Evolutionary conservation across 306 rosid species (phyloP).

Genomic region (Vicia villosa): DNA sequence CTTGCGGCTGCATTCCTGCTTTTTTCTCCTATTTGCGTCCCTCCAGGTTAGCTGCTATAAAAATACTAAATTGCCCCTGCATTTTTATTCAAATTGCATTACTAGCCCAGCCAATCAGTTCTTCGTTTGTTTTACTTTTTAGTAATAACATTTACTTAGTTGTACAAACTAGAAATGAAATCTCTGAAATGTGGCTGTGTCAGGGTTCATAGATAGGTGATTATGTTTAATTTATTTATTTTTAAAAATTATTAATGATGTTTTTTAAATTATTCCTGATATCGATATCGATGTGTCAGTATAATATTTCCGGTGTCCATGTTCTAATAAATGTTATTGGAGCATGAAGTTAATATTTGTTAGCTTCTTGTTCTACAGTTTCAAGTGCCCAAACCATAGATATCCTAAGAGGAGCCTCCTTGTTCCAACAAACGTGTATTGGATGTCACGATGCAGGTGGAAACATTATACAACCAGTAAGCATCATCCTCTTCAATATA

Average conservation of each 20-base stretch:
- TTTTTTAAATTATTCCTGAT: too few species aligned
- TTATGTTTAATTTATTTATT: too few species aligned
- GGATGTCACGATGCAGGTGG: conserved; percentile 93
- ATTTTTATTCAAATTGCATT: conserved; percentile 13
- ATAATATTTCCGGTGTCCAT: too few species aligned
- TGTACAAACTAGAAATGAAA: too few species aligned
- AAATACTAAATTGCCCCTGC: conserved; percentile 34
- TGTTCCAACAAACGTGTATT: conserved; percentile 76
- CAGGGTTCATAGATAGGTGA: too few species aligned
- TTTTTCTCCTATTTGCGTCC: conserved; percentile 57
- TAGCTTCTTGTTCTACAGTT: conserved; percentile 48
- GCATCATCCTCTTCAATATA: conserved; percentile 34
- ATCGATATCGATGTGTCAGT: too few species aligned
- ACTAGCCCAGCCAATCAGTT: background rate
- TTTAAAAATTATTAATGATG: too few species aligned
- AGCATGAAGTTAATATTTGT: too few species aligned
- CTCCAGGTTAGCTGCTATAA: conserved; percentile 40
- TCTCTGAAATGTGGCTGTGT: too few species aligned
- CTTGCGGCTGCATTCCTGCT: conserved; percentile 55
- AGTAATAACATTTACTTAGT: too few species aligned
- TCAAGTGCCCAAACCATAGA: conserved; percentile 67
- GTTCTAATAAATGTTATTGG: too few species aligned
- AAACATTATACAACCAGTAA: conserved; percentile 86
- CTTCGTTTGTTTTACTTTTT: too few species aligned
- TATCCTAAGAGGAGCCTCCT: conserved; percentile 72